Percentiles rank a stretch among this genome's conserved stretches.
phyloP scores from a whole-genome alignment of 208 protist genomes.

The Leptomonas pyrrhocoris region DNA sequence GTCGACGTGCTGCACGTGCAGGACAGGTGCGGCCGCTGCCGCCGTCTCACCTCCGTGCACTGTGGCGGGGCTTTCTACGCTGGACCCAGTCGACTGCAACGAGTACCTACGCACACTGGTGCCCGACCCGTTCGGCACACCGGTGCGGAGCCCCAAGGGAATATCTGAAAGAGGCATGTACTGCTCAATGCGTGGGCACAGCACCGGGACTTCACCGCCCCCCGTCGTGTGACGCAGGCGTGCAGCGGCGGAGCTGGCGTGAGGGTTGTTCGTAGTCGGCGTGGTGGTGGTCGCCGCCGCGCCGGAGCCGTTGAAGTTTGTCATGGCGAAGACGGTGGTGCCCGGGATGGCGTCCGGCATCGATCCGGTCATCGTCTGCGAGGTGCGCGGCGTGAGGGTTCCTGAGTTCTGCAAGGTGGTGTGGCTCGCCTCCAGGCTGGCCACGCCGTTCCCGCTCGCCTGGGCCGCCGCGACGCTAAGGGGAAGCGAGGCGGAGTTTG shows the following conservation, averaged over 20 bases:
- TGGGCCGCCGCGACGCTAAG: background rate
- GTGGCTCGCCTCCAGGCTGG: conserved; percentile 14
- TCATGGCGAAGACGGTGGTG: conserved; percentile 2
- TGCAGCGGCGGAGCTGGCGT: background rate
- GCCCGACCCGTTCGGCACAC: background rate
- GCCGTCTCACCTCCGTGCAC: background rate
- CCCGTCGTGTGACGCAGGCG: conserved; percentile 2
- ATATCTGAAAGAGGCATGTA: conserved; percentile 27
- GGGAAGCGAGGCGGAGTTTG: conserved; percentile 6
- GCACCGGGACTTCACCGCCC: conserved; percentile 34
- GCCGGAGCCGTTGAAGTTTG: background rate
- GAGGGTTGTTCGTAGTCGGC: background rate
- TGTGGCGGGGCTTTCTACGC: background rate
- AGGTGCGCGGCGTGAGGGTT: background rate
- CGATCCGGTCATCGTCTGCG: background rate
- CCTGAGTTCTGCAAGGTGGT: conserved; percentile 4
- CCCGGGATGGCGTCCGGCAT: background rate
- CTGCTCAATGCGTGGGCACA: conserved; percentile 40
- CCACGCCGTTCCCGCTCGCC: background rate
- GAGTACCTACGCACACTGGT: background rate
- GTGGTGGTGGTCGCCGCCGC: too few species aligned
- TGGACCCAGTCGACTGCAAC: background rate
- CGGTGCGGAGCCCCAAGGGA: conserved; percentile 1
- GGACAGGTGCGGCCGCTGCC: background rate
- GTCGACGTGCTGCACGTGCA: conserved; percentile 12